Conservation (phyloP, 2,329 filamentous ascomycete genomes). For the Gnomoniopsis smithogilvyi region DNA sequence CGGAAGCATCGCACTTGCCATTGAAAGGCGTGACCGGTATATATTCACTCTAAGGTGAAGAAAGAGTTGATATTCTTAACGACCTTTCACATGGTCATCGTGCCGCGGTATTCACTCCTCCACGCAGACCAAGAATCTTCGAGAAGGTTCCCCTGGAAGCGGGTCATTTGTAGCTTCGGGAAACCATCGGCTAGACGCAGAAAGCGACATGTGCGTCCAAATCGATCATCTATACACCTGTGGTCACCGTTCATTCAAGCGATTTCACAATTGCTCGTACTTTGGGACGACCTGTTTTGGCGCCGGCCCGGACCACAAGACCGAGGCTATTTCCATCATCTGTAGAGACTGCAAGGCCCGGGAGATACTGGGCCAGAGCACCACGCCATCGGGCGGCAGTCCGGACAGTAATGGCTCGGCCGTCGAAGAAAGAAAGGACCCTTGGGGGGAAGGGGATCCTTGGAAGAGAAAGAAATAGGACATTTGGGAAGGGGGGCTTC, state of each 20-base stretch:
- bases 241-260: slow-evolving; percentile 24
- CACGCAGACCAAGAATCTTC: not conserved
- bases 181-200: not conserved
- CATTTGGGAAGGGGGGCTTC: not conserved
- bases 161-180: not conserved
- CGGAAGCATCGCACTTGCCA: not conserved
- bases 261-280: slow-evolving; percentile 23
- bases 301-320: slow-evolving; percentile 21
- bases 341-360: slow-evolving; percentile 23
- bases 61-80: not conserved
- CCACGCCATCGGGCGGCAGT: slow-evolving; percentile 4
- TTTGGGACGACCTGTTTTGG: slow-evolving; percentile 24
- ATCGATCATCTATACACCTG: slow-evolving; percentile 23
- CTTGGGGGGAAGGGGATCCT: slow-evolving; percentile 21
- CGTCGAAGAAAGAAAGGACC: slow-evolving; percentile 12
- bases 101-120: not conserved
- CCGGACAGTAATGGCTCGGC: slow-evolving; percentile 11
- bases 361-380: not conserved
- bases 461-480: slow-evolving; percentile 16
- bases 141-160: not conserved
- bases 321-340: slow-evolving; percentile 14
- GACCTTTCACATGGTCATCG: not conserved
- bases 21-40: not conserved
- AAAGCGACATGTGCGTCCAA: slow-evolving; percentile 23
- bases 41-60: not conserved